Base-by-base conservation (phyloP, 805 yeast genomes). In the Candida argentea region DNA sequence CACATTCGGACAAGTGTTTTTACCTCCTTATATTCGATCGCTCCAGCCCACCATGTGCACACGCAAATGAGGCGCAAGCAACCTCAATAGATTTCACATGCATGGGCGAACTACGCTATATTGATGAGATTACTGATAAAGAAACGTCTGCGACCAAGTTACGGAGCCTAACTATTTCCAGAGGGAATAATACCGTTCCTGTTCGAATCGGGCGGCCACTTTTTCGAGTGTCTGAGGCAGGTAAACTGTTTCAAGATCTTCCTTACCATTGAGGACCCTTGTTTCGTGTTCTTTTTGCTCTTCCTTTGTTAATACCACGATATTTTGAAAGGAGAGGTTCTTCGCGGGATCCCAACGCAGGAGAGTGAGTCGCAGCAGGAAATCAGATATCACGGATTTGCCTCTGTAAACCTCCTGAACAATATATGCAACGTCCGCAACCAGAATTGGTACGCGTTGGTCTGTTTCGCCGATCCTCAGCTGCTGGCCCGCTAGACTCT, bases 391-490 rank as follows among this genome's bases (percentile, higher is more conserved):
- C 11, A 93, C 91, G 0, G 95, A 80, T 52, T 86, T 85, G 9
- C 97, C 96, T 36, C 93, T 73, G 61, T 76, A 91, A 3, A 91
- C 79, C 55, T 91, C 99, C 47, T 89, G 97, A 20, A 87, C 63
- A 10, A 89, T 64, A 47, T 86, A 91, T 25, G 75, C 80, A 16
- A 84, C 75, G 35, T 91, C 98, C 26, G 56, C 60, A 31, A 76
- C 43, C 1, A 85, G 65, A 16, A 82, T 62, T 19, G 89, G 89
- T n/a, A 83, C 73, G 24, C 85, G 65, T 51, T 78, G 87, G 29
- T 78, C 86, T 9, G 60, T 52, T 32, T 73, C 67, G 5, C 89
- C 89, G 22, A 83, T 58, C 42, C 96, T 70, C 5, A 80, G 64
- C 55, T 82, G 80, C 55, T 91, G 98, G 2, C 86, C 94, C 0